Conservation (phyloP, 441 rosid genomes). For the Daphne laureola region DNA sequence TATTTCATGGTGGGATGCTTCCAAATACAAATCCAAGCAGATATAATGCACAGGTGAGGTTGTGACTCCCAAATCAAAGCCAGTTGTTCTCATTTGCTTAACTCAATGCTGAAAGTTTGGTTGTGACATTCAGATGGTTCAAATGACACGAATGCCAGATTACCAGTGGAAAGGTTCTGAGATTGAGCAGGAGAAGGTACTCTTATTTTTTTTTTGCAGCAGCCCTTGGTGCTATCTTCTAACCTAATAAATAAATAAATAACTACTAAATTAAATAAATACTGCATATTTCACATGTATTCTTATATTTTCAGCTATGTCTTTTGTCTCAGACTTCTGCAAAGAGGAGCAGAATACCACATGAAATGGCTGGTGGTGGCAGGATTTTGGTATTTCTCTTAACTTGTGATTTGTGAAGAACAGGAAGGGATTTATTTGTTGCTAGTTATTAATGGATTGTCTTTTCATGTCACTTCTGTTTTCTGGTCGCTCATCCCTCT, state of each 20-base stretch:
- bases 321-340: constrained; percentile 10
- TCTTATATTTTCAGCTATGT: background rate
- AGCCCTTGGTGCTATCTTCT: background rate
- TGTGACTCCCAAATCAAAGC: background rate
- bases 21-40: constrained; percentile 9
- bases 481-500: too few relatives aligned
- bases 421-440: background rate
- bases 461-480: background rate
- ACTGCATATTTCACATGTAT: background rate
- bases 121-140: constrained; percentile 1
- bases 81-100: too few relatives aligned
- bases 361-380: constrained; percentile 3
- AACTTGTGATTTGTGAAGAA: background rate
- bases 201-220: background rate
- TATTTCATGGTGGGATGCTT: constrained; percentile 8
- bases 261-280: too few relatives aligned
- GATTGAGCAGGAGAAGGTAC: constrained; percentile 14
- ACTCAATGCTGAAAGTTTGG: too few relatives aligned
- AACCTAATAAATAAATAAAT: too few relatives aligned
- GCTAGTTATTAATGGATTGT: constrained; percentile 1
- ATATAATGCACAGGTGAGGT: constrained; percentile 15
- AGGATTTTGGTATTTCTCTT: constrained; percentile 11
- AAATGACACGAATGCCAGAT: constrained; percentile 7
- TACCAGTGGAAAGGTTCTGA: constrained; percentile 7
- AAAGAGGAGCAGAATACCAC: constrained; percentile 8